Conservation (phyloP, 148 eudicot species). For the Rhododendron vialii region DNA sequence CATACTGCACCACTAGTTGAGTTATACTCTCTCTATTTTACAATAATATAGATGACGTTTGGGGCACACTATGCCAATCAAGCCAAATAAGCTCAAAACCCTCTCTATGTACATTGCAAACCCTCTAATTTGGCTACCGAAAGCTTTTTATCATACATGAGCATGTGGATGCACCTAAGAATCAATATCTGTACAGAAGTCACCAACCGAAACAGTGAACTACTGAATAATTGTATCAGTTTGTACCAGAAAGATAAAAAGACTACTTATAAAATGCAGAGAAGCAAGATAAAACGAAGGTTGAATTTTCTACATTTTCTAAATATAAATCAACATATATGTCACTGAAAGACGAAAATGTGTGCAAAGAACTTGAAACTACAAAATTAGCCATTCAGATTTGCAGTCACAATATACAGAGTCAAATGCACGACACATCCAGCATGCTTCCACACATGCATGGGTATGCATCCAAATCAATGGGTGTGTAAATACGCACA, state of each 20-base stretch:
- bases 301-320: neutral
- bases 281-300: neutral
- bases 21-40: too few species aligned
- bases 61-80: neutral
- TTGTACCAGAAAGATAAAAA: neutral
- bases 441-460: neutral
- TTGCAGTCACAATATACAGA: neutral
- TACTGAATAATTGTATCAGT: neutral
- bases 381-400: neutral
- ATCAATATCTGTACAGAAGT: neutral
- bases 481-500: neutral
- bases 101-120: neutral
- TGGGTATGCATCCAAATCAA: too few species aligned
- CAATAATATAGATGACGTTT: neutral
- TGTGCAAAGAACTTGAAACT: neutral
- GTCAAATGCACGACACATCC: neutral
- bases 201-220: neutral
- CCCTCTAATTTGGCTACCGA: neutral
- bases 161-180: neutral
- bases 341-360: neutral
- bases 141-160: neutral
- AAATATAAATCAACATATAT: neutral
- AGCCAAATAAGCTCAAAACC: neutral
- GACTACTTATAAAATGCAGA: neutral
- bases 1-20: neutral